Base-by-base conservation (phyloP, 129 eudicot species). In the Solidago caesia region DNA sequence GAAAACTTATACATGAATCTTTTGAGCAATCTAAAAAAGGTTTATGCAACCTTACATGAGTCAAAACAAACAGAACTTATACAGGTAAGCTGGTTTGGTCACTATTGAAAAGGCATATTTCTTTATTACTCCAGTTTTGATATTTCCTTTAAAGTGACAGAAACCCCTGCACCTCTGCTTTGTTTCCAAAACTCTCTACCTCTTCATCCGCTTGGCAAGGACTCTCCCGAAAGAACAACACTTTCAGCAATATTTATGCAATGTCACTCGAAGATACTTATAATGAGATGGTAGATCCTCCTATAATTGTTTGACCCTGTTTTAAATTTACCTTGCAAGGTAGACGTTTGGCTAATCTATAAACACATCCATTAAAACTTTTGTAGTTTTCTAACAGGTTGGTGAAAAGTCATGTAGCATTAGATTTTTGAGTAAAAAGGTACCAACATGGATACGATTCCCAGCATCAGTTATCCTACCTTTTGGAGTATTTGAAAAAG, bases 321-420 rank as follows among this genome's bases (percentile, higher is more conserved):
- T 57, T 26, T 42, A 26, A 4, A 8, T 65, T 33, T 51, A n/a
- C 62, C 62, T 48, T 26, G 42, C 60, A 27, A 5, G 39, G 39
- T 33, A 33, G 39, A 33, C 39, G 39, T 33, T 33, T 33, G 39
- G 39, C 39, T 33, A 33, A 33, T 33, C 39, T 33, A 33, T 33
- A 33, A 1, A 33, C 39, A 33, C 39, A 33, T 33, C 39, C 39
- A 33, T 33, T 33, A 33, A 33, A 33, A 33, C 39, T 33, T 33
- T 33, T 2, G 39, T 33, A 33, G 62, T 70, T 81, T 62, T 52
- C 33, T 16, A 48, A 74, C 74, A 85, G 85, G 79, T 85, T 74
- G 88, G 88, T 66, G 85, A 83, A 70, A 85, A 85, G 84, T 70
- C 88, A 16, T 51, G 80, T 79, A 81, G 73, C 81, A 81, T 85